Conservation (phyloP, 1,284 basidiomycete species). For the Boletus sp. region DNA sequence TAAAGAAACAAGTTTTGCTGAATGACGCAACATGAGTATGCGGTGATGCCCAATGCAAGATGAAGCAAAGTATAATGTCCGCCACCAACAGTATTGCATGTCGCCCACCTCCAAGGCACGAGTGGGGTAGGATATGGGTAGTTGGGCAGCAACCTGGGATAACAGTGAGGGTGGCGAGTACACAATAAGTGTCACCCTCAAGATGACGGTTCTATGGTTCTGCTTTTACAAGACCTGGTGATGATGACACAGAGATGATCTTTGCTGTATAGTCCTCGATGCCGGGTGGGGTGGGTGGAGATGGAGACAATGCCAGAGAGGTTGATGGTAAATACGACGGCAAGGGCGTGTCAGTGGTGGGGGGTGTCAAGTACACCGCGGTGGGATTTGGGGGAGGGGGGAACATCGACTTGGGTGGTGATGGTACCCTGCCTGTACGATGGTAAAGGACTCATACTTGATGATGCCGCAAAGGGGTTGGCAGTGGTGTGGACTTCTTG, state of each 20-base stretch:
- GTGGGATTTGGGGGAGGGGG: conserved; percentile 23
- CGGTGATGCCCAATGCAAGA: conserved; percentile 31
- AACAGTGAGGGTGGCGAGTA: conserved; percentile 15
- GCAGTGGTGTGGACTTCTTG: conserved; percentile 50
- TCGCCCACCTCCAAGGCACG: conserved; percentile 21
- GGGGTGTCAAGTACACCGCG: conserved; percentile 30
- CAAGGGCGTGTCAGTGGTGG: conserved; percentile 48
- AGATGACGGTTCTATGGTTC: conserved; percentile 35
- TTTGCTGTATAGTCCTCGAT: conserved; percentile 46
- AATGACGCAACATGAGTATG: conserved; percentile 38
- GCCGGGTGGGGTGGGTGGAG: conserved; percentile 53
- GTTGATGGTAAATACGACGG: conserved; percentile 48
- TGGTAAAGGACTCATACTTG: conserved; percentile 48
- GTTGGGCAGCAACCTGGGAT: conserved; percentile 16
- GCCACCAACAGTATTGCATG: conserved; percentile 21
- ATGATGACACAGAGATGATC: conserved; percentile 44
- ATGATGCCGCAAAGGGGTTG: conserved; percentile 51
- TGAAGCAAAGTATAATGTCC: conserved; percentile 31
- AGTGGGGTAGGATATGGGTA: conserved; percentile 29
- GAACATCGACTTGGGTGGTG: conserved; percentile 38
- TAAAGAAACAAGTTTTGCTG: conserved; percentile 30
- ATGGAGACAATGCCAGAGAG: conserved; percentile 54
- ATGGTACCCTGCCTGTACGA: conserved; percentile 46
- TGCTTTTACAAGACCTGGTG: conserved; percentile 33
- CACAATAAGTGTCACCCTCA: conserved; percentile 32